Conservation (phyloP, 2,329 filamentous ascomycete species). For the Fusarium nygamai region DNA sequence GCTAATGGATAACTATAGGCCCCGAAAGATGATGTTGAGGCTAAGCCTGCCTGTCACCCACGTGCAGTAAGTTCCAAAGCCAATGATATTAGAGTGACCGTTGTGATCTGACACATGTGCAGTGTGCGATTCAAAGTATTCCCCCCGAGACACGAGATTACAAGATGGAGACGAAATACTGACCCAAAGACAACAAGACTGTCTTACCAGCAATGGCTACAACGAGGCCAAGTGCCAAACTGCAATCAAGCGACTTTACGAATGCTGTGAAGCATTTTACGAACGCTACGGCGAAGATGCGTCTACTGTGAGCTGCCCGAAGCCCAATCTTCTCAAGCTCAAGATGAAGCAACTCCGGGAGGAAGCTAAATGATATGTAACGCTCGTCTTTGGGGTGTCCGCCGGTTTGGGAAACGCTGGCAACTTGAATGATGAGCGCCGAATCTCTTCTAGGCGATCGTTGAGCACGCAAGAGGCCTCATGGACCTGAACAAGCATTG, state of each 20-base stretch:
- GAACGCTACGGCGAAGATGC: conserved; percentile 79
- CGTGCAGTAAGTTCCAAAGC: conserved; percentile 71
- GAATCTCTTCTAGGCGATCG: conserved; percentile 88
- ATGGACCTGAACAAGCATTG: conserved; percentile 92
- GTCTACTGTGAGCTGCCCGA: conserved; percentile 84
- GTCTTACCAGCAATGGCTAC: conserved; percentile 84
- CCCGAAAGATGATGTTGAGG: conserved; percentile 75
- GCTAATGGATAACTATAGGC: conserved; percentile 25
- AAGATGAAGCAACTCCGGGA: conserved; percentile 80
- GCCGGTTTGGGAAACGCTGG: conserved; percentile 63
- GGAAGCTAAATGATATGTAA: conserved; percentile 57
- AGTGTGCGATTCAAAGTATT: conserved; percentile 91
- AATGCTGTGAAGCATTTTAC: conserved; percentile 94
- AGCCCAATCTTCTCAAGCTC: conserved; percentile 78
- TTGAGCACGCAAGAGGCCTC: conserved; percentile 95
- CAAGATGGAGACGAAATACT: not conserved
- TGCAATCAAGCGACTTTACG: conserved; percentile 86
- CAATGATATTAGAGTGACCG: not conserved
- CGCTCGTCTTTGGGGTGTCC: conserved; percentile 57
- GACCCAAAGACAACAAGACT: conserved; percentile 65
- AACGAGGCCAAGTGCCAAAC: conserved; percentile 84
- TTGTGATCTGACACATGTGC: conserved; percentile 21
- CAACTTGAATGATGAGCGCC: conserved; percentile 78
- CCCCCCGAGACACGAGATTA: not conserved
- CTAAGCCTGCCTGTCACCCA: conserved; percentile 84